A percentile compares a stretch with the other conserved stretches of the same genome.
Evolutionary conservation across 73 alveolate species (phyloP).

Genomic region (Paramecium primaurelia): DNA sequence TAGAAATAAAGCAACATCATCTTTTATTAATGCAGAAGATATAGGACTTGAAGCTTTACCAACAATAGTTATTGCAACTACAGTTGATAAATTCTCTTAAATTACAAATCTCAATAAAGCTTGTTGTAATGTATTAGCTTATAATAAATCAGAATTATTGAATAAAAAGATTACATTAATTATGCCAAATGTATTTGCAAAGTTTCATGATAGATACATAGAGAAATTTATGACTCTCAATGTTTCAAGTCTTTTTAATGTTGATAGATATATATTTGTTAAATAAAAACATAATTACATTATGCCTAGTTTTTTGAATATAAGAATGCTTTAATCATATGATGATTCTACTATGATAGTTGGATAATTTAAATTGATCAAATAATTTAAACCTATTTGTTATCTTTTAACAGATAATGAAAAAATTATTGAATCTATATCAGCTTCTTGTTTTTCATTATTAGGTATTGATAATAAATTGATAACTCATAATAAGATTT

Average conservation of each 20-base stretch:
- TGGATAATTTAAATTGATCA: not conserved
- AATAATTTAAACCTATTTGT: not conserved
- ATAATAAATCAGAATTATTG: slow-evolving; percentile 32
- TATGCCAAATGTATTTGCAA: slow-evolving; percentile 45
- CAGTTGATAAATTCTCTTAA: slow-evolving; percentile 43
- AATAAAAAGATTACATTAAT: slow-evolving; percentile 33
- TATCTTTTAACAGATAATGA: not conserved
- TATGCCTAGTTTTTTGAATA: not conserved
- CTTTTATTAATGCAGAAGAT: slow-evolving; percentile 29
- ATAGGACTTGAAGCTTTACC: slow-evolving; percentile 43
- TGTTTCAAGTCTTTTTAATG: not conserved
- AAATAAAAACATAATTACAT: slow-evolving; percentile 22
- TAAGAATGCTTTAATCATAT: not conserved
- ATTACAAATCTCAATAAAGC: slow-evolving; percentile 29
- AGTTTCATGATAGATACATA: slow-evolving; percentile 37
- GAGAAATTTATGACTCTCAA: not conserved
- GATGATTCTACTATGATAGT: not conserved
- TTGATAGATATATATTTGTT: slow-evolving; percentile 27
- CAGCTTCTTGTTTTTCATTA: not conserved
- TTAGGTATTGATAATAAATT: not conserved
- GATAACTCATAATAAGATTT: not conserved
- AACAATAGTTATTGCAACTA: slow-evolving; percentile 46
- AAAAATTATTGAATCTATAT: not conserved
- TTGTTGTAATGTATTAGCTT: slow-evolving; percentile 49
- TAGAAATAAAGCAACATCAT: not conserved